Evolutionary conservation across 306 rosid species (phyloP), one percentile per base, ranked within the genome.

Genomic region (Inga oerstediana): DNA sequence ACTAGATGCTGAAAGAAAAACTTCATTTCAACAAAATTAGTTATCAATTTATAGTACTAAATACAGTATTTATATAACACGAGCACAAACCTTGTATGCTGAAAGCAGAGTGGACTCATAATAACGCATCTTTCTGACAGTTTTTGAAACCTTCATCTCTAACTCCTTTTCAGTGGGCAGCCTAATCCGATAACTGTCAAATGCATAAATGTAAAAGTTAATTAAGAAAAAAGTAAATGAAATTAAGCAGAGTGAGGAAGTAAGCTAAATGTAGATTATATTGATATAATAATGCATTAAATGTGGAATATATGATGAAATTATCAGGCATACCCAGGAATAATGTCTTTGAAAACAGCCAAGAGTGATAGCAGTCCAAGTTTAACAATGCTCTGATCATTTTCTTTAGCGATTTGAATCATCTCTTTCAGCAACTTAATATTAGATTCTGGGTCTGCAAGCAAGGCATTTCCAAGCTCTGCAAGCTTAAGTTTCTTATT

Each of bases 161-260:
- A 86, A 83, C 87, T 96, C 99, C 87, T 96, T 96, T 86, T 94
- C 99, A 46, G 98, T 92, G 43, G 98, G 99, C 85, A 96, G 95
- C 90, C 99, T 90, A 51, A 96, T 92, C 69, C 93, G 97, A 62
- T 96, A 96, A 82, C 99, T 96, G 97, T 49, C 79, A 79, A 79
- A 79, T 64, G 78, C 51, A 85, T 62, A 41, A 51, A 75, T 39
- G 46, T 79, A 48, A 39, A 27, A 82, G 39, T 48, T 16, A 66
- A 84, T 81, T 22, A 74, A 68, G 74, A 74, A 77, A 54, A 72
- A 74, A 24, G 35, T 24, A 46, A 48, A 37, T 10, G 6, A 65
- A 49, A n/a, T 24, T 39, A 75, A 62, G 7, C 15, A 15, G 62
- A 79, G 56, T 37, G 61, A 24, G 15, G n/a, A 77, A 27, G 78